Evolutionary conservation across 345 rosid genomes (phyloP), one percentile per base, ranked within the genome.

Genomic region (Lepidium didymum): DNA sequence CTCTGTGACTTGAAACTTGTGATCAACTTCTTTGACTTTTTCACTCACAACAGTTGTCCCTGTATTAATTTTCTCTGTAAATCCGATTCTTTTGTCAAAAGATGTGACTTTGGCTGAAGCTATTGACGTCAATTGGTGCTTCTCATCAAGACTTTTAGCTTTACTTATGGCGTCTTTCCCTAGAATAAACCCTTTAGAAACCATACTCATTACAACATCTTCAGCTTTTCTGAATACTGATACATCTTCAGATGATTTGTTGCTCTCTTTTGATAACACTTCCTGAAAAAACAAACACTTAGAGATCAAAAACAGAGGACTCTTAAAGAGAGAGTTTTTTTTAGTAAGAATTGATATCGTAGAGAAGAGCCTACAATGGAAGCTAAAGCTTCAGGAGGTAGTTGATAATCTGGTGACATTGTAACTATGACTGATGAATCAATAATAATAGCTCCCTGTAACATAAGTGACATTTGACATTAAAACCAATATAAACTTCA

Each of bases 11-110:
- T 88, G 98, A 70, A 79, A 90, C 73, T 88, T 93, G 70, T 83
- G 82, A 77, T 93, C 98, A 70, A 87, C 96, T 80, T 88, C 94
- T 43, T 91, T 83, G 19, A 90, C 94, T 69, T 88, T 93, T 76
- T 76, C 90, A 14, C 89, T 51, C 31, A 87, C 86, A 27, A 79
- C 84, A 36, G 81, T 31, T 11, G 96, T 85, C 37, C 94, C 84
- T 6, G 82, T 91, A 44, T 72, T 84, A 33, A 90, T 77, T 81
- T 88, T 93, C 64, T 88, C 97, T 0, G 83, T 90, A 54, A 87
- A 62, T 21, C 97, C 91, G 18, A 88, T 83, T 75, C 76, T 93
- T 56, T 88, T 83, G 79, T 93, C 94, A 1, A 93, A 64, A 12
- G 96, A 83, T 34, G 83, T 73, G 19, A 88, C 96, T 81, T 82